Evolutionary conservation across 108 stramenopile species (phyloP), one percentile per base, ranked within the genome.

Genomic region (Skeletonema costatum): DNA sequence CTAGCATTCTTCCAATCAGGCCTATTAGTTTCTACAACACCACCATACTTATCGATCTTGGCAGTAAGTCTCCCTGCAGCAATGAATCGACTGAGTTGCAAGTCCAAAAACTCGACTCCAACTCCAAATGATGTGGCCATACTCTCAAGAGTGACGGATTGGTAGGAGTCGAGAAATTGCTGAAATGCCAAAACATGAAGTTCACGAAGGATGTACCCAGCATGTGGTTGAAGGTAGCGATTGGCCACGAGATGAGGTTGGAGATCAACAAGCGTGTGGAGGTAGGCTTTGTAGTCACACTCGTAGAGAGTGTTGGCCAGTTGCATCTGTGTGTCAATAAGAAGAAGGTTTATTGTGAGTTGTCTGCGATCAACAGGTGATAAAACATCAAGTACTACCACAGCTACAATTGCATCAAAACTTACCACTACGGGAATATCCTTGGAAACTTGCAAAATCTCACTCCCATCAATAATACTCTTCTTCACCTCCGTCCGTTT

Each of bases 131-230:
- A 86, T 48, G 78, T 65, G 5, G 99, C 97, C 98, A 99, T 99
- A 71, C 90, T 89, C 32, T 87, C 84, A 25, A 99, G 83, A 17
- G 94, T 95, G 48, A 99, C 99, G 46, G 89, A 91, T 83, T 97
- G 90, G 88, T 99, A 99, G n/a, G 98, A 95, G 83, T 98, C 97
- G 70, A 99, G 90, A 87, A 98, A 99, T 85, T 99, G 98, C 74
- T 90, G 86, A 87, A 97, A 97, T 7, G 91, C 99, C 73, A 96
- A 66, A 56, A 99, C 90, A 63, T 97, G 96, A 32, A 98, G 83
- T 88, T 98, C 97, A 51, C 98, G 86, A 80, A 98, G 87, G 75
- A 96, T 78, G 76, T 87, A 98, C 4, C 86, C 78, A 33, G 90
- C 71, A 83, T 98, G 99, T 13, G 87, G 91, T 44, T 90, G 86